Conservation (phyloP, 2,329 filamentous ascomycete genomes). For the Arthrobotrys musiformis region DNA sequence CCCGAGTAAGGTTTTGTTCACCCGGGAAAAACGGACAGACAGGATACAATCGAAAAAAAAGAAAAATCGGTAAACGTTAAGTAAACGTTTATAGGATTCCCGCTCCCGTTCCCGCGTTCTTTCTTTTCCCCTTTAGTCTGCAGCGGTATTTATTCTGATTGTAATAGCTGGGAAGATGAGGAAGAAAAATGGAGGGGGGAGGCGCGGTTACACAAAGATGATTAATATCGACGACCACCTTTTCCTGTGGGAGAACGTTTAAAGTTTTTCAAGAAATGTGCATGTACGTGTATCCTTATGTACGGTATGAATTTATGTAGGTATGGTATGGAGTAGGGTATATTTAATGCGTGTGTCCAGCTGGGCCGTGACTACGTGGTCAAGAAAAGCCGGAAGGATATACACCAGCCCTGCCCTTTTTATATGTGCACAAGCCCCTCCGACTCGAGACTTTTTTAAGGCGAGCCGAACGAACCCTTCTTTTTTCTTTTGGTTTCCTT, state of each 20-base stretch:
- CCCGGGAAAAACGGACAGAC: background rate
- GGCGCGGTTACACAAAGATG: slow-evolving; percentile 18
- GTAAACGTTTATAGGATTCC: background rate
- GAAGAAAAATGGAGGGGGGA: background rate
- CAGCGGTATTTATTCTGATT: background rate
- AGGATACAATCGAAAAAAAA: background rate
- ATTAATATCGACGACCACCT: slow-evolving; percentile 2
- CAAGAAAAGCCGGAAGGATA: background rate
- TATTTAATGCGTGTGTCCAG: background rate
- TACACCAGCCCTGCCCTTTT: background rate
- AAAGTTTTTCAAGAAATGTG: slow-evolving; percentile 5
- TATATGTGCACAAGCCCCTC: slow-evolving; percentile 4
- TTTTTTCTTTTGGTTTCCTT: background rate
- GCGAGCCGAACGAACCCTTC: background rate
- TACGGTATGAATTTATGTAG: too few species aligned
- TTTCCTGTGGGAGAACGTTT: background rate
- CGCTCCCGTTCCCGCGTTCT: slow-evolving; percentile 14
- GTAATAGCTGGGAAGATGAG: background rate
- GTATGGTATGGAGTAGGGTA: background rate
- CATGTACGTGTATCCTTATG: background rate
- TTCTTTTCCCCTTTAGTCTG: slow-evolving; percentile 14
- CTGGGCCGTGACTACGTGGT: background rate
- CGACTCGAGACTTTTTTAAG: background rate
- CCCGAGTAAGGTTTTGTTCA: too few species aligned
- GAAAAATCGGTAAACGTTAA: background rate